A percentile compares a stretch with the other conserved stretches of the same genome.
These are phyloP conservation scores for Datura wrightii DNA, from an alignment of 257 asterid species.

Conservation along the genomic window DNA sequence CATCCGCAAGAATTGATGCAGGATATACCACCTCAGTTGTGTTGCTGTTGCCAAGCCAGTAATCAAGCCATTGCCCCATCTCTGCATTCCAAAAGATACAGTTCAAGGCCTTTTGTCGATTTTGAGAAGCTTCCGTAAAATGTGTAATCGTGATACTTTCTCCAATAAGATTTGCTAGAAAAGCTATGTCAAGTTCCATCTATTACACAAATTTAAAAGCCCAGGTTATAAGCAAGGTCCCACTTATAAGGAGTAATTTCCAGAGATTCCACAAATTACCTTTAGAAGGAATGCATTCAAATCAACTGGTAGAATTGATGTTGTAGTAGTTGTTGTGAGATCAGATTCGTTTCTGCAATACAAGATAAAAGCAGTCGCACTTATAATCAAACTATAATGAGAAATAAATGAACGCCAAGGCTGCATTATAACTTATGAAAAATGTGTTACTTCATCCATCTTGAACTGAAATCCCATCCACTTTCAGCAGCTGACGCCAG, in stretches of 20 bases:
- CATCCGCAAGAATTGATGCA: not conserved
- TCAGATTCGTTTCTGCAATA: conserved; percentile 67
- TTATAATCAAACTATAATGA: not conserved
- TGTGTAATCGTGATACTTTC: conserved; percentile 44
- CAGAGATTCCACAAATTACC: conserved; percentile 43
- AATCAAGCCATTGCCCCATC: conserved; percentile 89
- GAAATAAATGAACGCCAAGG: not conserved
- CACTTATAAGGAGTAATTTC: not conserved
- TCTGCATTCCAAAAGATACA: conserved; percentile 74
- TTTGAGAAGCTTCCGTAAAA: conserved; percentile 60
- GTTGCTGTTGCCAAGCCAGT: conserved; percentile 59
- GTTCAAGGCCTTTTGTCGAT: conserved; percentile 67
- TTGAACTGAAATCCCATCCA: conserved; percentile 95
- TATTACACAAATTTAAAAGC: conserved; percentile 35
- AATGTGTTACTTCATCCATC: conserved; percentile 90
- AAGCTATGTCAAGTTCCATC: conserved; percentile 90
- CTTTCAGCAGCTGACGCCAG: conserved; percentile 91
- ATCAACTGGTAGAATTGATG: conserved; percentile 85
- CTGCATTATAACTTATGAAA: not conserved
- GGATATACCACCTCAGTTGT: conserved; percentile 45
- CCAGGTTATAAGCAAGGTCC: conserved; percentile 20
- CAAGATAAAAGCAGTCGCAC: not conserved
- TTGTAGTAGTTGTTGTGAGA: conserved; percentile 71
- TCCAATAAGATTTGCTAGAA: conserved; percentile 61
- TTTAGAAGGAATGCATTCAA: conserved; percentile 81